A percentile compares a stretch with the other conserved stretches of the same genome.
Evolutionary conservation across 345 rosid genomes (phyloP).

Genomic region (Raphanus raphanistrum): DNA sequence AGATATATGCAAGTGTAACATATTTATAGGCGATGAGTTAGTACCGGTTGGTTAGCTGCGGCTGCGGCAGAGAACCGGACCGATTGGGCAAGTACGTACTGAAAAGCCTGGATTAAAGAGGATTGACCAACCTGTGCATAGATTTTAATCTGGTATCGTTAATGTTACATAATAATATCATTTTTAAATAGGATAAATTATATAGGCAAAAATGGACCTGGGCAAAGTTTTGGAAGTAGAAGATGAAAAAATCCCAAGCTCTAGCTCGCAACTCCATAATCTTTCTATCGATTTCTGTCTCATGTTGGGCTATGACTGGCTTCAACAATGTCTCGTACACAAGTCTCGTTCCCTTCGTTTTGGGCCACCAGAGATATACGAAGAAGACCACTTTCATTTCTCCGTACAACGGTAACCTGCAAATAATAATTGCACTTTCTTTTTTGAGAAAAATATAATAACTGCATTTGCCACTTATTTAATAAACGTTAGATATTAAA

Average conservation of each 20-base stretch:
- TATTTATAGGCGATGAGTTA: not conserved
- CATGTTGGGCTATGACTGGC: constrained; percentile 61
- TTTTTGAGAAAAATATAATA: too few relatives aligned
- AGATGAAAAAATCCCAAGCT: constrained; percentile 69
- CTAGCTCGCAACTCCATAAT: constrained; percentile 61
- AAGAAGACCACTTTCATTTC: constrained; percentile 74
- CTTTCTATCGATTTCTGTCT: constrained; percentile 73
- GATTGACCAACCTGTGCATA: constrained; percentile 49
- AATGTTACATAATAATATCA: not conserved
- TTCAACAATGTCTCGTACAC: constrained; percentile 59
- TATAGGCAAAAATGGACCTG: not conserved
- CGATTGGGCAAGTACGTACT: constrained; percentile 55
- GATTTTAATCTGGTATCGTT: not conserved
- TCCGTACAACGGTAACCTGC: constrained; percentile 85
- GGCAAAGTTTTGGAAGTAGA: constrained; percentile 60
- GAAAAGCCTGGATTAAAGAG: constrained; percentile 57
- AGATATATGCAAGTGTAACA: not conserved
- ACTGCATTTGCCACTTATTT: not conserved
- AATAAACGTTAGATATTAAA: not conserved
- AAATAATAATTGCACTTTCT: constrained; percentile 13
- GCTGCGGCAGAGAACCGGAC: constrained; percentile 42
- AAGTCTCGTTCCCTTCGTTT: constrained; percentile 75
- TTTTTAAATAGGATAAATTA: not conserved
- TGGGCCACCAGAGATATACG: constrained; percentile 87
- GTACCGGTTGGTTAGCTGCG: constrained; percentile 42